Evolutionary conservation across 345 rosid species (phyloP).

Genomic region (Chamaenerion angustifolium): DNA sequence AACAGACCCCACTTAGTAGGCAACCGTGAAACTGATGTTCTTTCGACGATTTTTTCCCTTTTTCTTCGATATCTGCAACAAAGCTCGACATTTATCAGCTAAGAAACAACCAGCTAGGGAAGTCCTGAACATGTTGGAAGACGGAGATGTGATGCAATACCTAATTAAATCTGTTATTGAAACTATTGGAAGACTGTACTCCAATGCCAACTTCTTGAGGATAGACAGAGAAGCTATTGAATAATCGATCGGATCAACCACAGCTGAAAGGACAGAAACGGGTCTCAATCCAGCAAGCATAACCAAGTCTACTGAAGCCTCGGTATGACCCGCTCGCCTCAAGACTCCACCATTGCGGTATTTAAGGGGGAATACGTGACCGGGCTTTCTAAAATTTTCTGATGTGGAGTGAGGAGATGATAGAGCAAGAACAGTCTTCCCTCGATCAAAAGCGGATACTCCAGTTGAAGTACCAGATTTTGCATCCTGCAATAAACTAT

Average conservation of each 20-base stretch:
- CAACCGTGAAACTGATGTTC: constrained; percentile 43
- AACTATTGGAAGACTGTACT: constrained; percentile 44
- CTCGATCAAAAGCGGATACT: constrained; percentile 64
- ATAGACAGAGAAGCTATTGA: constrained; percentile 43
- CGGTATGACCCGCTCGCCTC: constrained; percentile 79
- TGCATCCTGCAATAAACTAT: constrained; percentile 34
- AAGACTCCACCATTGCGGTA: constrained; percentile 78
- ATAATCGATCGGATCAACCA: constrained; percentile 57
- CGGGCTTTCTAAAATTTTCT: constrained; percentile 69
- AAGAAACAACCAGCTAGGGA: too few relatives aligned
- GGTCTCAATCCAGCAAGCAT: constrained; percentile 46
- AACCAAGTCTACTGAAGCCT: constrained; percentile 74
- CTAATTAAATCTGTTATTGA: constrained; percentile 79
- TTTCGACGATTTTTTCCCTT: constrained; percentile 65
- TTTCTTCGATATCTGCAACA: constrained; percentile 54
- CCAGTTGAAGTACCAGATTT: constrained; percentile 56
- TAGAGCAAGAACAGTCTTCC: constrained; percentile 58
- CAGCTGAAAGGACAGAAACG: constrained; percentile 53
- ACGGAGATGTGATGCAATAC: constrained; percentile 10
- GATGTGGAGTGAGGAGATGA: constrained; percentile 44
- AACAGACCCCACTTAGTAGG: constrained; percentile 83
- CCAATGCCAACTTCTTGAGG: constrained; percentile 38
- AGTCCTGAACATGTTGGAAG: not conserved
- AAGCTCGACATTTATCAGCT: too few relatives aligned
- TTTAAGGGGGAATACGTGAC: constrained; percentile 85